A percentile compares a stretch with the other conserved stretches of the same genome.
phyloP scores from a whole-genome alignment of 805 yeast genomes.

The Dipodascus albidus region DNA sequence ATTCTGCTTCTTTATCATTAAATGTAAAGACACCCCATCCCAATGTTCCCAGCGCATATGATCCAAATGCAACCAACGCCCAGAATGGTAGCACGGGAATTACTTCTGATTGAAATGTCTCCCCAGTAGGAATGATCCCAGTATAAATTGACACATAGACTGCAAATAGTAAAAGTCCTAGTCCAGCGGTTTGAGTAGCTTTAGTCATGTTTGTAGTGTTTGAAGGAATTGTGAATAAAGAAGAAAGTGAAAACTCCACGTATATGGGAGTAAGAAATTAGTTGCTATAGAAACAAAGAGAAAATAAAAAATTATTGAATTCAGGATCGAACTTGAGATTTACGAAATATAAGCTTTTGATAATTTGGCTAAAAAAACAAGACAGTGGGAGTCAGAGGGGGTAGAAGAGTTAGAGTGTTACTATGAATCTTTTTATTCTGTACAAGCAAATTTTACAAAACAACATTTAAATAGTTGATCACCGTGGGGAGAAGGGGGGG shows the following conservation, averaged over 20 bases:
- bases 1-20: conserved; percentile 60
- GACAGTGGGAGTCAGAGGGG: too few relatives aligned
- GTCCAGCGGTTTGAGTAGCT: conserved; percentile 47
- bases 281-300: not conserved
- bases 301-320: too few relatives aligned
- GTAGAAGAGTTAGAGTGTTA: too few relatives aligned
- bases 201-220: conserved; percentile 39
- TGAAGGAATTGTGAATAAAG: not conserved
- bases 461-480: too few relatives aligned
- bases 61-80: conserved; percentile 56
- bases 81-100: conserved; percentile 62
- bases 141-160: conserved; percentile 40
- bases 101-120: conserved; percentile 37
- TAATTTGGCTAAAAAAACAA: too few relatives aligned
- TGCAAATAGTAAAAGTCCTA: conserved; percentile 36
- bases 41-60: conserved; percentile 54
- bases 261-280: too few relatives aligned
- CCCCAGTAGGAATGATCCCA: conserved; percentile 45
- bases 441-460: too few relatives aligned
- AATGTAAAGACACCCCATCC: conserved; percentile 61
- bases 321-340: not conserved
- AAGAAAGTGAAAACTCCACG: not conserved
- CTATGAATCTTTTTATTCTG: too few relatives aligned
- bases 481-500: too few relatives aligned
- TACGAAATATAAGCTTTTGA: too few relatives aligned